Percentiles rank a stretch among this genome's conserved stretches.
phyloP scores from a whole-genome alignment of 345 rosid species.

The Syzygium jambos region DNA sequence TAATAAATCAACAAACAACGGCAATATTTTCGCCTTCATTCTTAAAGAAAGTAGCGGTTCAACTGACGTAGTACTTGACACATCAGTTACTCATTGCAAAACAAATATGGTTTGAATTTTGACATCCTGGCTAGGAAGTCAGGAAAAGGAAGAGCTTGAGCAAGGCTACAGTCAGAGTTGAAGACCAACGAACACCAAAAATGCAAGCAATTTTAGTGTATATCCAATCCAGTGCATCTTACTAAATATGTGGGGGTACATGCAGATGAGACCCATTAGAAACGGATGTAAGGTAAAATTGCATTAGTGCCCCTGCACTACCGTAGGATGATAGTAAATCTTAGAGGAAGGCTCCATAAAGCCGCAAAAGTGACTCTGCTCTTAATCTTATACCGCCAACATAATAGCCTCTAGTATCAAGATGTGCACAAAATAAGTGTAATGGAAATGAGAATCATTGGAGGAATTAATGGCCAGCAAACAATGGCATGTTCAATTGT shows the following conservation, averaged over 20 bases:
- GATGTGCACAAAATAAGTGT: neutral
- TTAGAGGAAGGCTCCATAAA: neutral
- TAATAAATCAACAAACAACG: neutral
- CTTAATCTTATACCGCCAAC: neutral
- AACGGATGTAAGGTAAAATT: neutral
- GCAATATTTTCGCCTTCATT: neutral
- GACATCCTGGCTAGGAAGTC: neutral
- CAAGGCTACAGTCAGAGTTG: neutral
- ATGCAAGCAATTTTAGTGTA: neutral
- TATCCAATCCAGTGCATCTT: neutral
- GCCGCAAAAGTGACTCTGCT: neutral
- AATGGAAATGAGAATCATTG: neutral
- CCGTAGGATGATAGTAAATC: neutral
- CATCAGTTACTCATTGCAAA: neutral
- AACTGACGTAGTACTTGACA: neutral
- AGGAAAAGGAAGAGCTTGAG: neutral
- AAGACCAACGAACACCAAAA: neutral
- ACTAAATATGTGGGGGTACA: neutral
- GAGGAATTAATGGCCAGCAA: neutral
- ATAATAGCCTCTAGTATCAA: neutral
- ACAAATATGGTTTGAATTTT: neutral
- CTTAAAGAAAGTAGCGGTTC: neutral
- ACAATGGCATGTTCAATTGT: neutral
- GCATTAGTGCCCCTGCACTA: neutral
- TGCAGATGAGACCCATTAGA: neutral